Evolutionary conservation across 2,329 filamentous ascomycete species (phyloP), one percentile per base, ranked within the genome.

Genomic region (Cordyceps javanica): DNA sequence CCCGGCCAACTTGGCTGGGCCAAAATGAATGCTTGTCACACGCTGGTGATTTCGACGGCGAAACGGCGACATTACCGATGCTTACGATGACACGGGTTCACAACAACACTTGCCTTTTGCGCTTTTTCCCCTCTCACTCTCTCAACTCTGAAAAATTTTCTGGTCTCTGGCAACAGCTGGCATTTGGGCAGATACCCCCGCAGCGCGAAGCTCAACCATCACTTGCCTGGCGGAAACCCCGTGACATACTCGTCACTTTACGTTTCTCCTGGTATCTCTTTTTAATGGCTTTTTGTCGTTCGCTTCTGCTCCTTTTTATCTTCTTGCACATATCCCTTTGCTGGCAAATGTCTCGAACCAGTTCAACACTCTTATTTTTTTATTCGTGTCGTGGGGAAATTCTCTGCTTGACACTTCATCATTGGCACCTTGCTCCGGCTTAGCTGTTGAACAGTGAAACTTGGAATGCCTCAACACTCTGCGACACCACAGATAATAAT

Each of bases 21-120:
- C 64, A 66, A 63, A 67, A 64, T 23, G 49, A 67, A 65, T 63
- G 59, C 64, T 65, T 67, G 62, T 63, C 61, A 63, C 65, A 66
- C 59, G 32, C 42, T 14, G 10, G 30, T 58, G n/a, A 42, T 54
- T n/a, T 45, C 39, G 48, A 50, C 55, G 21, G 45, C 36, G 23
- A 54, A 58, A 41, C 25, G 23, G 48, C n/a, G 19, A 19, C 41
- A 48, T 21, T 49, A 54, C 56, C 49, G 41, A 34, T 41, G 39
- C 26, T 58, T 23, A 58, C 42, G 56, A 53, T 49, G 56, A 42
- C 49, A 58, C 56, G 56, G 32, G 32, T 54, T 53, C 41, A 21
- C 41, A 46, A 57, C 30, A 28, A 34, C 36, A 46, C 5, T 48
- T 41, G 49, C 49, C 42, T 53, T 34, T 42, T 8, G 38, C 16